These are phyloP conservation scores for Yarrowia porcina DNA, from an alignment of 805 yeast genomes.

Conservation along the genomic window DNA sequence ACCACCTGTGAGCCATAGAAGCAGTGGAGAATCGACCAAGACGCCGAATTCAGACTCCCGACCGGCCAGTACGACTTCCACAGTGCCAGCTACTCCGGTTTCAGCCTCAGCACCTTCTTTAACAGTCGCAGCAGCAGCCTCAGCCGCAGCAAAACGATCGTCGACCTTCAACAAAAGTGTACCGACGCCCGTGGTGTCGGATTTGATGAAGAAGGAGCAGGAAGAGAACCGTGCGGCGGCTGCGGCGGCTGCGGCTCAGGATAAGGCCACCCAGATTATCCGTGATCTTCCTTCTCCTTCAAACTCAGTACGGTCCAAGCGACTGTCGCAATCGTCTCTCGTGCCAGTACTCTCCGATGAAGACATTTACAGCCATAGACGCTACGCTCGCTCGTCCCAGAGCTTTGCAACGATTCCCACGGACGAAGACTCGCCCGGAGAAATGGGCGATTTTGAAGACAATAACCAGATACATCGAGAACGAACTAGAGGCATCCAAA, in stretches of 20 bases:
- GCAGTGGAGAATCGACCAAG: background rate
- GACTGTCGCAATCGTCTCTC: constrained; percentile 10
- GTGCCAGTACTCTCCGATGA: constrained; percentile 19
- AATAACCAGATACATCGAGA: background rate
- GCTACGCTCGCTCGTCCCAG: constrained; percentile 4
- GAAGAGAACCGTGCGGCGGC: background rate
- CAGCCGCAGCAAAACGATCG: constrained; percentile 20
- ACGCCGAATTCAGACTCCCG: background rate
- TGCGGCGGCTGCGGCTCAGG: background rate
- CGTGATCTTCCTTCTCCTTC: constrained; percentile 20
- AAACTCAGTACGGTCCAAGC: constrained; percentile 8
- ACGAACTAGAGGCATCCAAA: constrained; percentile 8
- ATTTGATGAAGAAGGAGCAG: constrained; percentile 1
- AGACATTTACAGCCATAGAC: constrained; percentile 3
- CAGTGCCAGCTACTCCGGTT: background rate
- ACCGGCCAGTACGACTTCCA: background rate
- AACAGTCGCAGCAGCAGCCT: constrained; percentile 13
- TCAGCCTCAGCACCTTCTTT: background rate
- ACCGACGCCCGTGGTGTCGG: constrained; percentile 22
- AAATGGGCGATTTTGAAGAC: constrained; percentile 18
- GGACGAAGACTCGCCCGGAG: constrained; percentile 21
- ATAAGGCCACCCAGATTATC: background rate
- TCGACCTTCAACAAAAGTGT: constrained; percentile 18
- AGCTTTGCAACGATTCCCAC: constrained; percentile 20
- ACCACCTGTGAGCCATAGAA: background rate